Evolutionary conservation across 2,329 filamentous ascomycete species (phyloP).

Genomic region (Penicillium sp.): DNA sequence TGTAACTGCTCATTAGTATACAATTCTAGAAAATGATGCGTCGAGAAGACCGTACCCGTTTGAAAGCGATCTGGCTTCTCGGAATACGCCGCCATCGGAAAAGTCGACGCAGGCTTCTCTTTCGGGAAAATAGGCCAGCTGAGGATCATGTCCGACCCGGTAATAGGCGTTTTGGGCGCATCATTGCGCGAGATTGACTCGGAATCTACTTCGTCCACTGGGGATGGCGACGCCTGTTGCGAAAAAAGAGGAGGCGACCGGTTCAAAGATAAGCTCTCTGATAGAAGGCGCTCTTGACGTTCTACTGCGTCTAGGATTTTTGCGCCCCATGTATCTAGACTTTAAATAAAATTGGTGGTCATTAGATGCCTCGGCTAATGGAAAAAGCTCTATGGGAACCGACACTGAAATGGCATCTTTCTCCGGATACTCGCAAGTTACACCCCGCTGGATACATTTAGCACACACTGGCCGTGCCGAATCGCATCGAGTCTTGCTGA

Average conservation of each 20-base stretch:
- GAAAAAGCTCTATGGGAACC: constrained; percentile 12
- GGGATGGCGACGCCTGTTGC: constrained; percentile 9
- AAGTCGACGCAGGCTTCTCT: constrained; percentile 25
- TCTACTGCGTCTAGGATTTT: constrained; percentile 25
- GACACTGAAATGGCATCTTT: constrained; percentile 25
- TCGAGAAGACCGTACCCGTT: constrained; percentile 10
- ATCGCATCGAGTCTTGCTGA: constrained; percentile 28
- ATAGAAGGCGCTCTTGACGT: constrained; percentile 23
- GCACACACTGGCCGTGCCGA: constrained; percentile 25
- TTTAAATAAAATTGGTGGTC: constrained; percentile 11
- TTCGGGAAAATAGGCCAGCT: constrained; percentile 26
- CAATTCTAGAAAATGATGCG: neutral
- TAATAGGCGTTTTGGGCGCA: constrained; percentile 25
- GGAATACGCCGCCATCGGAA: constrained; percentile 21
- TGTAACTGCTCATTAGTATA: neutral
- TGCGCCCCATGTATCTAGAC: constrained; percentile 25
- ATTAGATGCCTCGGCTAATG: constrained; percentile 10
- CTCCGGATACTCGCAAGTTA: constrained; percentile 26
- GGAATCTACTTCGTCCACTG: constrained; percentile 22
- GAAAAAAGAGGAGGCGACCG: constrained; percentile 1
- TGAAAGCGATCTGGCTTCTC: constrained; percentile 24
- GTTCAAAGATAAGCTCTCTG: constrained; percentile 12
- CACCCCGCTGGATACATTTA: constrained; percentile 25
- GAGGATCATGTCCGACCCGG: constrained; percentile 28
- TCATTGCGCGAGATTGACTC: constrained; percentile 27